A percentile compares a stretch with the other conserved stretches of the same genome.
These are phyloP conservation scores for Coemansia furcata DNA, from an alignment of 192 early-diverging fungal genomes.

Conservation along the genomic window DNA sequence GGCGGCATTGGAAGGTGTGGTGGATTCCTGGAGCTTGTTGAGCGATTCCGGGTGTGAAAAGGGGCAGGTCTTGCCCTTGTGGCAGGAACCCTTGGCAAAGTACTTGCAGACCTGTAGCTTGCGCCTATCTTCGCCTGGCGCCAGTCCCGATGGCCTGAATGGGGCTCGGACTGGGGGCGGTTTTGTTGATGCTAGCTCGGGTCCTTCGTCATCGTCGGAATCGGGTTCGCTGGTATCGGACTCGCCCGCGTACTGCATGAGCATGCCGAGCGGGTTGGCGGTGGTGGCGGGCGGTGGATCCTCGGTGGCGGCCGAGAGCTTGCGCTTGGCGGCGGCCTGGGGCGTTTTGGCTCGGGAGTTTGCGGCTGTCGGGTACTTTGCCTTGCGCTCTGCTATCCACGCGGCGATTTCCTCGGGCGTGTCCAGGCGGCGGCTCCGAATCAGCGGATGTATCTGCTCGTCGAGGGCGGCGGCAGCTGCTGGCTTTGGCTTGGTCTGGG, in stretches of 20 bases:
- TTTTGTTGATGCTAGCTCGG: conserved; percentile 20
- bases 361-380: conserved; percentile 70
- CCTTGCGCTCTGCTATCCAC: conserved; percentile 83
- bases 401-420: conserved; percentile 71
- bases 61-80: conserved; percentile 22
- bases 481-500: not conserved
- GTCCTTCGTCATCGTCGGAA: not conserved
- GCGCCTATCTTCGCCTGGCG: conserved; percentile 33
- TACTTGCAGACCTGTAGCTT: conserved; percentile 34
- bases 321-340: conserved; percentile 10
- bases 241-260: conserved; percentile 18
- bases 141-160: conserved; percentile 24
- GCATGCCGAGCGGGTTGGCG: conserved; percentile 19
- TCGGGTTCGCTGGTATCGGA: conserved; percentile 5
- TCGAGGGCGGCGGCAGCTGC: too few species aligned
- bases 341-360: conserved; percentile 50
- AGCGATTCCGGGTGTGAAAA: conserved; percentile 29
- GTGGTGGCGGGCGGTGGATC: not conserved
- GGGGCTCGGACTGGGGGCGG: conserved; percentile 4
- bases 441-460: conserved; percentile 46
- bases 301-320: not conserved
- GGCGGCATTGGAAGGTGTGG: not conserved
- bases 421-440: conserved; percentile 46
- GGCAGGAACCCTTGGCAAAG: conserved; percentile 29
- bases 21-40: not conserved